phyloP scores from a whole-genome alignment of 2,329 filamentous ascomycete species.

The Fusarium nelsonii region DNA sequence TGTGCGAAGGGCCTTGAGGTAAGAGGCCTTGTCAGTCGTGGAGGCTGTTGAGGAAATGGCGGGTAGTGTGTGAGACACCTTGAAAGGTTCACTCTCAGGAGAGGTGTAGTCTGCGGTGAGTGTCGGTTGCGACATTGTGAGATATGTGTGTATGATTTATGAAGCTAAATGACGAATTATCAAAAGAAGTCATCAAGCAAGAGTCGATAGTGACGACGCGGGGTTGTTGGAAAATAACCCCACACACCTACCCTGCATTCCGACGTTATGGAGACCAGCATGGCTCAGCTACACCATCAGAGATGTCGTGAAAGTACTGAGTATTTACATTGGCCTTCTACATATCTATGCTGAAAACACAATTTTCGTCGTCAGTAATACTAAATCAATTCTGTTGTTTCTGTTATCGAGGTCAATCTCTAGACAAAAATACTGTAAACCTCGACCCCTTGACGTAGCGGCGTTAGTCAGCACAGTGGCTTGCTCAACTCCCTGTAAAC shows the following conservation, averaged over 20 bases:
- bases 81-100: slow-evolving; percentile 62
- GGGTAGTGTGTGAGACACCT: slow-evolving; percentile 54
- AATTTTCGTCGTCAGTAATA: too few relatives aligned
- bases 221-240: slow-evolving; percentile 37
- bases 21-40: slow-evolving; percentile 66
- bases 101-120: slow-evolving; percentile 66
- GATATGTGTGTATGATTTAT: background rate
- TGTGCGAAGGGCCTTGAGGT: slow-evolving; percentile 69
- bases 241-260: slow-evolving; percentile 12
- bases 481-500: slow-evolving; percentile 9
- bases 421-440: background rate
- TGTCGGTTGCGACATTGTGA: slow-evolving; percentile 32
- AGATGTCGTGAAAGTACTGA: background rate
- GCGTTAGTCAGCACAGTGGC: slow-evolving; percentile 26
- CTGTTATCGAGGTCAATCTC: background rate
- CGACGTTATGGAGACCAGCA: slow-evolving; percentile 2
- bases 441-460: background rate
- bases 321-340: background rate
- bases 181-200: slow-evolving; percentile 3
- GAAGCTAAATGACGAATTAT: background rate
- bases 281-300: slow-evolving; percentile 3
- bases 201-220: slow-evolving; percentile 31
- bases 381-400: background rate
- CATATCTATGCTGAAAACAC: background rate
- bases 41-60: slow-evolving; percentile 52